These are phyloP conservation scores for Mycena indigotica DNA, from an alignment of 768 basidiomycete species.

Conservation along the genomic window DNA sequence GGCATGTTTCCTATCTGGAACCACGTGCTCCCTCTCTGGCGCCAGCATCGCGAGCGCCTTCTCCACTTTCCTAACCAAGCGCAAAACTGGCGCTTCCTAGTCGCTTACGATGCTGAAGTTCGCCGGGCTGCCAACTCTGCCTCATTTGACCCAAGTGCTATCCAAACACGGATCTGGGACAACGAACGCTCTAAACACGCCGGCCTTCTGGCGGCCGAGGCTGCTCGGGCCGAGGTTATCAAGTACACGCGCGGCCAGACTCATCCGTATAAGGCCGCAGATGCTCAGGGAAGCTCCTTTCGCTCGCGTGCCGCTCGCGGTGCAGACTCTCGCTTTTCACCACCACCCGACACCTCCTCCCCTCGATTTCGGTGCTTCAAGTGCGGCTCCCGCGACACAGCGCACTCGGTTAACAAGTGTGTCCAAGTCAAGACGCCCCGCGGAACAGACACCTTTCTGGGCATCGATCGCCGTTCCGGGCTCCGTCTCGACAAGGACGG, in stretches of 20 bases:
- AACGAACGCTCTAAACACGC: not conserved
- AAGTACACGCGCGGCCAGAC: no score
- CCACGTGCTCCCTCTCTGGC: not conserved
- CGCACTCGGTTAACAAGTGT: constrained; percentile 11
- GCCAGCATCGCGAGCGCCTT: not conserved
- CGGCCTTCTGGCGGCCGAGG: no score
- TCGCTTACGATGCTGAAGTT: not conserved
- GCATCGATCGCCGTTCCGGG: not conserved
- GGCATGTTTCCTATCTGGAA: not conserved
- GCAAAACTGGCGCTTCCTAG: not conserved
- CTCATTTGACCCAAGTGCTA: not conserved
- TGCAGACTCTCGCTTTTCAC: not conserved
- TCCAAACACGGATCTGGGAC: not conserved
- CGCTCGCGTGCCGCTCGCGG: not conserved
- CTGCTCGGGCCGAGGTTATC: no score
- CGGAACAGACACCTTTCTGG: constrained; percentile 8
- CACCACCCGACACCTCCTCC: not conserved
- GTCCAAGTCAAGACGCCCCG: not conserved
- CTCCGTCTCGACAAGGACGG: constrained; percentile 10
- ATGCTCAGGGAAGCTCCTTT: no score
- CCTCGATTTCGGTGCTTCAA: constrained; percentile 10
- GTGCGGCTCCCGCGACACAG: constrained; percentile 12
- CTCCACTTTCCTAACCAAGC: not conserved
- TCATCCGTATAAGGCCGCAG: no score
- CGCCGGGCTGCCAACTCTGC: not conserved